A percentile compares a stretch with the other conserved stretches of the same genome.
Evolutionary conservation across 1,284 basidiomycete genomes (phyloP).

Genomic region (Ustilago xerochloae): DNA sequence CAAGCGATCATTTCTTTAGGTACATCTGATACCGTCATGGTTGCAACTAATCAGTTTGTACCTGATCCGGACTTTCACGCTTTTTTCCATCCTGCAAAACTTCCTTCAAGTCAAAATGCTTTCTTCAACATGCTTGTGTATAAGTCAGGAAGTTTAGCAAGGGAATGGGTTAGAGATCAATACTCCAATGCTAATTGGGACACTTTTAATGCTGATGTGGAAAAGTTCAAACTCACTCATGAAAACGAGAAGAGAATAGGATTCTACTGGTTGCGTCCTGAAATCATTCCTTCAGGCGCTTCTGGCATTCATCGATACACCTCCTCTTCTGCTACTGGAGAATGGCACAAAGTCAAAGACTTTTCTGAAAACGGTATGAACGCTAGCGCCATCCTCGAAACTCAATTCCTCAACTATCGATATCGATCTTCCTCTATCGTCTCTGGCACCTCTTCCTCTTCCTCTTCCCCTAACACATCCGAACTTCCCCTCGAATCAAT

Average conservation of each 20-base stretch:
- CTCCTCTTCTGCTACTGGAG: constrained; percentile 51
- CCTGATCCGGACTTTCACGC: constrained; percentile 71
- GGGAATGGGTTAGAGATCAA: constrained; percentile 81
- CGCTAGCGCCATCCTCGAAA: constrained; percentile 85
- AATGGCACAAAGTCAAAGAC: constrained; percentile 51
- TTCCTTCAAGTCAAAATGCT: constrained; percentile 8
- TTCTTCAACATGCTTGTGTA: constrained; percentile 72
- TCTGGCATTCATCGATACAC: constrained; percentile 77
- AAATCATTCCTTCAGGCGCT: constrained; percentile 82
- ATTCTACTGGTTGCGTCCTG: constrained; percentile 81
- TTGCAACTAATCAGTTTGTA: constrained; percentile 72
- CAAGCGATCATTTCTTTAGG: constrained; percentile 90
- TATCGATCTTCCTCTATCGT: constrained; percentile 78
- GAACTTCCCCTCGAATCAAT: constrained; percentile 73
- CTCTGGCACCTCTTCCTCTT: constrained; percentile 65
- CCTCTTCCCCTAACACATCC: constrained; percentile 15
- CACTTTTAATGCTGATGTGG: constrained; percentile 78
- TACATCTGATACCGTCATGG: constrained; percentile 86
- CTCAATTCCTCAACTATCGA: constrained; percentile 83
- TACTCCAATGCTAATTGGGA: constrained; percentile 78
- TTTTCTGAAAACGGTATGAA: constrained; percentile 72
- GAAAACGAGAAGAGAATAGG: constrained; percentile 69
- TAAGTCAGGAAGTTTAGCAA: constrained; percentile 70
- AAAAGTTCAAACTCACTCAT: constrained; percentile 26
- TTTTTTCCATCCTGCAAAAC: constrained; percentile 70